Base-by-base conservation (phyloP, 176 grass and related monocot species). In the Elymus sibiricus region DNA sequence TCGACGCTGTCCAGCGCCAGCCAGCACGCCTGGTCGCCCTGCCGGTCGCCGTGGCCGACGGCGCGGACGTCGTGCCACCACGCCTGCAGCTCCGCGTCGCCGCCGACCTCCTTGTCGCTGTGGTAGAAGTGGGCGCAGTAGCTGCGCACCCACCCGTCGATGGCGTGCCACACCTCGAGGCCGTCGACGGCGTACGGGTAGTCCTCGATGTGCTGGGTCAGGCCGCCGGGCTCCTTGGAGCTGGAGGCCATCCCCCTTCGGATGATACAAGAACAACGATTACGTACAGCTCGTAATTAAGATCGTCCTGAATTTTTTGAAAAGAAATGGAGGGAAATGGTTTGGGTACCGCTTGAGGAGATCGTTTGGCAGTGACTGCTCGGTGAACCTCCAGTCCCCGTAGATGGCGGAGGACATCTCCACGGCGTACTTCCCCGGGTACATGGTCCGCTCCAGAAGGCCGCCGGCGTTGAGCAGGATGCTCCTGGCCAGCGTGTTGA, bases 171-270 rank as follows among this genome's bases (percentile, higher is more conserved):
- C 29, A 99, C 87, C 43, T 99, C 97, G 22, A 99, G 87, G 5
- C 94, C 97, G 76, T 99, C 97, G 0, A 70, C 89, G 4, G 92
- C 97, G 58, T 92, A 99, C 7, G 97, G 97, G 65, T 99, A 99
- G 84, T 99, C 97, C 64, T 92, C 49, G 24, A 96, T 29, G 83
- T 85, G 79, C 19, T 96, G 86, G 4, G 64, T 44, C 58, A 95
- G 34, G 58, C 81, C 91, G 14, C 84, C 89, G 64, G 86, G 91
- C 40, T 34, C 9, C 25, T 0, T 5, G 3, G 77, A 14, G 46
- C 80, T 43, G 16, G 83, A 79, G 14, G 97, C 97, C 62, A 99
- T n/a, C 8, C 96, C 93, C 32, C 95, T 97, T 58, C 3, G 29
- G 29, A 9, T 40, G 55, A 58, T 22, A 21, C 2, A 22, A 58